Conservation (phyloP, 2,329 filamentous ascomycete species). For the Xylaria sp. region DNA sequence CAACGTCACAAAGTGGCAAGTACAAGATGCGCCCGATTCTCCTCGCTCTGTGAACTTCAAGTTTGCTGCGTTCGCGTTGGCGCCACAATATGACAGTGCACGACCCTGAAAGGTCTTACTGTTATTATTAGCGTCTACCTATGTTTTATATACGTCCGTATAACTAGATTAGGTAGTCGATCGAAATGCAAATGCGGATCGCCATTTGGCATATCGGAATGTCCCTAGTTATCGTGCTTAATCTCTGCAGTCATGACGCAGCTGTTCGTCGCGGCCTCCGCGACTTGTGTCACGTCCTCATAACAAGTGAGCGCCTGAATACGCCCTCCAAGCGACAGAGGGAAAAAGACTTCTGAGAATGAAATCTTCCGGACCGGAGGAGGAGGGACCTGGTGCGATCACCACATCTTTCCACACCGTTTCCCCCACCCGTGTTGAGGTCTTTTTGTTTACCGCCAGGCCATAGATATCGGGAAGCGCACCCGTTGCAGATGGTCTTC, state of each 20-base stretch:
- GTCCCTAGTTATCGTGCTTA: conserved; percentile 43
- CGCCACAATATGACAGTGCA: conserved; percentile 6
- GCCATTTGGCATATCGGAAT: conserved; percentile 47
- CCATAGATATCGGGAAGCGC: conserved; percentile 20
- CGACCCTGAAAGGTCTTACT: background rate
- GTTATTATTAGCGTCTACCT: background rate
- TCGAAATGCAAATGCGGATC: conserved; percentile 47
- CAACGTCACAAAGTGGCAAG: background rate
- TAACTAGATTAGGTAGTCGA: conserved; percentile 16
- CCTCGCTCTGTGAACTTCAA: background rate
- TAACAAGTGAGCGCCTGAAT: conserved; percentile 36
- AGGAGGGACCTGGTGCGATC: conserved; percentile 20
- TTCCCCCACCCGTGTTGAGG: conserved; percentile 5
- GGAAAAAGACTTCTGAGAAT: conserved; percentile 11
- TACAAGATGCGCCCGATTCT: conserved; percentile 1
- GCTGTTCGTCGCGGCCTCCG: conserved; percentile 34
- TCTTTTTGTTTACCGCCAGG: conserved; percentile 19
- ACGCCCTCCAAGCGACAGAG: conserved; percentile 18
- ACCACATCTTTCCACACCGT: conserved; percentile 22
- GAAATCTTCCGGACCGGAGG: conserved; percentile 20
- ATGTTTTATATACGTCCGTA: conserved; percentile 7
- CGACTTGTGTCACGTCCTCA: conserved; percentile 44
- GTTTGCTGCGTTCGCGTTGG: background rate
- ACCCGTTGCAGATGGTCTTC: conserved; percentile 12
- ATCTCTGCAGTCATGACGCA: conserved; percentile 45